A percentile compares a stretch with the other conserved stretches of the same genome.
Evolutionary conservation across 2,329 filamentous ascomycete genomes (phyloP).

Genomic region (Aspergillus glaucus): DNA sequence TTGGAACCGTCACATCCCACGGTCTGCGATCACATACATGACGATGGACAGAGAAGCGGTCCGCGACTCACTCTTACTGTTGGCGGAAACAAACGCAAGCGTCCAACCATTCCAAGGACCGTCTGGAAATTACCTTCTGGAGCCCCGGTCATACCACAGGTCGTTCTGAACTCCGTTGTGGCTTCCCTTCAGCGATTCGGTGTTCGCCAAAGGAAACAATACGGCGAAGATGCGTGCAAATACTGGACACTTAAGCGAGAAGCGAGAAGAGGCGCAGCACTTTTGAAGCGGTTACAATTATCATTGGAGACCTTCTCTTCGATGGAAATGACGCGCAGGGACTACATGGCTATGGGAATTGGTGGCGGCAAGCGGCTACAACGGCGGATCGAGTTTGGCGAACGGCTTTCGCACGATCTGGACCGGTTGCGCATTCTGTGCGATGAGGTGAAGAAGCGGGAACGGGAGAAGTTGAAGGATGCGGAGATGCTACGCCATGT

Average conservation of each 20-base stretch:
- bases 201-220: slow-evolving; percentile 84
- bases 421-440: slow-evolving; percentile 67
- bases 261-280: slow-evolving; percentile 78
- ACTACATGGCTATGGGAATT: slow-evolving; percentile 92
- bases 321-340: slow-evolving; percentile 91
- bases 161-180: slow-evolving; percentile 80
- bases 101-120: slow-evolving; percentile 52
- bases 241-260: slow-evolving; percentile 98
- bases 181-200: slow-evolving; percentile 75
- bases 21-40: slow-evolving; percentile 46
- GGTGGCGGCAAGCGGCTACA: slow-evolving; percentile 70
- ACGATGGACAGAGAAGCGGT: slow-evolving; percentile 32
- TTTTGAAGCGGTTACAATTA: slow-evolving; percentile 86
- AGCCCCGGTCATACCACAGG: slow-evolving; percentile 85
- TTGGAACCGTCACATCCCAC: slow-evolving; percentile 67
- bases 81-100: slow-evolving; percentile 54
- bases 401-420: slow-evolving; percentile 59
- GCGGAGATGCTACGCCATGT: slow-evolving; percentile 70
- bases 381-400: slow-evolving; percentile 81
- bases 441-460: slow-evolving; percentile 65
- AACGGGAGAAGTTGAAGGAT: slow-evolving; percentile 69
- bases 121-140: slow-evolving; percentile 91
- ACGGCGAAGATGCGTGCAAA: slow-evolving; percentile 83
- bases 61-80: slow-evolving; percentile 50
- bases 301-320: slow-evolving; percentile 96